Conservation (phyloP, 1,284 basidiomycete genomes). For the Pascua guehoae region DNA sequence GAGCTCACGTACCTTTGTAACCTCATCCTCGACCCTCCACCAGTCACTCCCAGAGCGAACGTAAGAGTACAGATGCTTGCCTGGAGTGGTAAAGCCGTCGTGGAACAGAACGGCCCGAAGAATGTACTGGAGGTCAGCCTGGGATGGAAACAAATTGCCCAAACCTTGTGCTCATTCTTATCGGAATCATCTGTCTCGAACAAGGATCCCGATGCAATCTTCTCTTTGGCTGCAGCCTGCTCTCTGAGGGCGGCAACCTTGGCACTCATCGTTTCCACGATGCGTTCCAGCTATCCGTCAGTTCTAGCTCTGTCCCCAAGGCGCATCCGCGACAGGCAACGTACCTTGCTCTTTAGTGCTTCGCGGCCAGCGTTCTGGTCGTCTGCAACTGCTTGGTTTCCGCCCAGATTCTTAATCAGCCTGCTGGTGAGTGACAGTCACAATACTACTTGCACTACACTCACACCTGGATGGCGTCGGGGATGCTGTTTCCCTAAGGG, state of each 20-base stretch:
- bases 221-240: slow-evolving; percentile 24
- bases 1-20: slow-evolving; percentile 1
- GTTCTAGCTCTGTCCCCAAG: background rate
- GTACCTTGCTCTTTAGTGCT: slow-evolving; percentile 31
- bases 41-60: slow-evolving; percentile 29
- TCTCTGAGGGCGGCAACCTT: slow-evolving; percentile 23
- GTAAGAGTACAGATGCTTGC: slow-evolving; percentile 38
- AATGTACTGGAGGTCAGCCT: slow-evolving; percentile 24
- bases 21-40: slow-evolving; percentile 40
- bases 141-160: background rate
- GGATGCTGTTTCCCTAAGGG: slow-evolving; percentile 9
- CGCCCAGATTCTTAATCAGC: slow-evolving; percentile 25
- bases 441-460: background rate
- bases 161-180: slow-evolving; percentile 31
- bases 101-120: slow-evolving; percentile 37
- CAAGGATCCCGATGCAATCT: slow-evolving; percentile 14
- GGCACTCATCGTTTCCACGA: slow-evolving; percentile 11
- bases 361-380: background rate
- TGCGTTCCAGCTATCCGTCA: slow-evolving; percentile 10
- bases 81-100: slow-evolving; percentile 36
- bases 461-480: slow-evolving; percentile 10
- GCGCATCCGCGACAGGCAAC: background rate
- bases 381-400: background rate
- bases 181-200: slow-evolving; percentile 37
- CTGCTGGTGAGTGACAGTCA: slow-evolving; percentile 10